These are phyloP conservation scores for Colletotrichum horii DNA, from an alignment of 2,329 filamentous ascomycete species.

Conservation along the genomic window DNA sequence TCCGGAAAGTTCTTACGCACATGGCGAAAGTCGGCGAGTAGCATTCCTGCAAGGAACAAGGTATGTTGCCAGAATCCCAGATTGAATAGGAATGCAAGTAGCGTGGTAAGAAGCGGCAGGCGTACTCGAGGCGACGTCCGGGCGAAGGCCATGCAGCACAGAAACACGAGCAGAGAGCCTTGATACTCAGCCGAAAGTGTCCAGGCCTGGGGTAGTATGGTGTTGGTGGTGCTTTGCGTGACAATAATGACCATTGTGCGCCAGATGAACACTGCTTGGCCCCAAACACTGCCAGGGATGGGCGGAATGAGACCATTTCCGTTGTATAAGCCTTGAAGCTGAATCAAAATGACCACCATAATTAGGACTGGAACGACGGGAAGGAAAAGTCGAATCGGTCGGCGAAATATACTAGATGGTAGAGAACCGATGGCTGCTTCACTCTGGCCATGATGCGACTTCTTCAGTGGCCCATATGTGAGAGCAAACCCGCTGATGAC, in stretches of 20 bases:
- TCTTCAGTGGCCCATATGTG: slow-evolving; percentile 32
- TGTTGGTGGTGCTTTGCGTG: slow-evolving; percentile 54
- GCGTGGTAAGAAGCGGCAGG: slow-evolving; percentile 41
- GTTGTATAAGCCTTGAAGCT: background rate
- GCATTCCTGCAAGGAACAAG: slow-evolving; percentile 14
- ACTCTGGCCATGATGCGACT: slow-evolving; percentile 19
- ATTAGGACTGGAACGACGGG: slow-evolving; percentile 5
- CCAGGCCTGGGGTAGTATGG: slow-evolving; percentile 62
- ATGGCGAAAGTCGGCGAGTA: slow-evolving; percentile 5
- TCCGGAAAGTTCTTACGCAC: background rate
- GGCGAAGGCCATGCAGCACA: slow-evolving; percentile 54
- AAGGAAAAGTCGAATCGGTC: slow-evolving; percentile 22
- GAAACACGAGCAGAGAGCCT: slow-evolving; percentile 62
- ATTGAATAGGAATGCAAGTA: slow-evolving; percentile 45
- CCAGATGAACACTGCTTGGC: slow-evolving; percentile 58
- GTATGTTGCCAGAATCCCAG: background rate
- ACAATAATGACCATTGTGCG: slow-evolving; percentile 50
- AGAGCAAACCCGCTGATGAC: slow-evolving; percentile 42
- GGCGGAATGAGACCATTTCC: background rate
- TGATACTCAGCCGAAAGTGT: slow-evolving; percentile 67
- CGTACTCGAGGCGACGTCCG: slow-evolving; percentile 47
- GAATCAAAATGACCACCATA: background rate
- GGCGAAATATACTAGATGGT: slow-evolving; percentile 21
- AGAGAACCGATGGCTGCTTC: slow-evolving; percentile 2
- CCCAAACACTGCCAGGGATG: slow-evolving; percentile 31